Evolutionary conservation across 2,329 filamentous ascomycete species (phyloP).

Genomic region (Sporothrix humicola): DNA sequence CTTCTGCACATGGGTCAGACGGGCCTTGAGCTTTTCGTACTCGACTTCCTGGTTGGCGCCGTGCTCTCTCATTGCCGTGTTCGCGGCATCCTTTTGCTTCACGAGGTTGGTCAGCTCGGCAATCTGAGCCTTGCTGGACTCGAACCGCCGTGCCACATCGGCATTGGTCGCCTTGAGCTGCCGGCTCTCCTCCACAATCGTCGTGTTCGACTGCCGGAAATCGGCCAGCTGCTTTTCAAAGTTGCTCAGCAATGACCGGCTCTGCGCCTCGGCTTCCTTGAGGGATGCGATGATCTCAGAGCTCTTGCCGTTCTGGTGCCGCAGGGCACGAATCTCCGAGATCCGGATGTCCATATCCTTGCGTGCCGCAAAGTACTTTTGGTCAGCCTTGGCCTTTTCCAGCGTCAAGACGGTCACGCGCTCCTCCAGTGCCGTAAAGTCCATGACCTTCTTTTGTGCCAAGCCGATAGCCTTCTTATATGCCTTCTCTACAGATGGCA

Average conservation of each 20-base stretch:
- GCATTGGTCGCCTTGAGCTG: conserved; percentile 72
- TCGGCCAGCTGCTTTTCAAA: conserved; percentile 91
- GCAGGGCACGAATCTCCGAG: conserved; percentile 77
- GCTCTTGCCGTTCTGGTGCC: conserved; percentile 84
- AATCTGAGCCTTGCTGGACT: conserved; percentile 76
- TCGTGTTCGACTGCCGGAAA: conserved; percentile 76
- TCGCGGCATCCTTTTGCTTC: conserved; percentile 73
- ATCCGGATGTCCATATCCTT: conserved; percentile 89
- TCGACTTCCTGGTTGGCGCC: conserved; percentile 72
- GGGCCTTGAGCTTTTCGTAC: conserved; percentile 77
- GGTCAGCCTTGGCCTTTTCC: conserved; percentile 95
- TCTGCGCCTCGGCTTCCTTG: conserved; percentile 85
- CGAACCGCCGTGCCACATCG: conserved; percentile 72
- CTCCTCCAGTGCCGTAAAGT: conserved; percentile 77
- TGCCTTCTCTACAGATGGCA: conserved; percentile 86
- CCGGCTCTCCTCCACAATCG: conserved; percentile 73
- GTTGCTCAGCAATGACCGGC: conserved; percentile 76
- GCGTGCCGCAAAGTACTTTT: conserved; percentile 96
- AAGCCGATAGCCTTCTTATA: conserved; percentile 88
- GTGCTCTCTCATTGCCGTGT: conserved; percentile 58
- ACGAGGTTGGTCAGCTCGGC: conserved; percentile 75
- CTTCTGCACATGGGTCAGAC: conserved; percentile 78
- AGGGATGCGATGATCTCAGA: conserved; percentile 92
- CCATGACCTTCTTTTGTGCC: conserved; percentile 84
- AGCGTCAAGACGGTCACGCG: conserved; percentile 74